Evolutionary conservation across 495 filamentous ascomycete species (phyloP).

Genomic region (Penicillium coffeae): DNA sequence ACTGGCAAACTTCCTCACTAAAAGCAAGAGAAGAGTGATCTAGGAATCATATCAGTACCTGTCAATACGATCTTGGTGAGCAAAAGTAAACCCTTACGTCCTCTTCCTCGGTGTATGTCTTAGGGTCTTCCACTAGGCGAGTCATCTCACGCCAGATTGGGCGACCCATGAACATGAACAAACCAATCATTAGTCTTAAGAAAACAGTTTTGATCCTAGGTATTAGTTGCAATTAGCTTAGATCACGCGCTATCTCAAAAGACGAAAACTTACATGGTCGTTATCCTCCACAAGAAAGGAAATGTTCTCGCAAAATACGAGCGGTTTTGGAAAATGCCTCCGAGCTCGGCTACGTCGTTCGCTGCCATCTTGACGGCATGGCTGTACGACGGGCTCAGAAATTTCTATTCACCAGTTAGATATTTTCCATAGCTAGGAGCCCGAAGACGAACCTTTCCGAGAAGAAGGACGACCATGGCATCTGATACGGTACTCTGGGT

Average conservation of each 20-base stretch:
- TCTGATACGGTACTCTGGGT: not conserved
- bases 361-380: not conserved
- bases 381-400: not conserved
- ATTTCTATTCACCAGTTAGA: not conserved
- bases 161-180: not conserved
- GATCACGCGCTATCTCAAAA: too few relatives aligned
- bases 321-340: not conserved
- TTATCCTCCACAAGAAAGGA: not conserved
- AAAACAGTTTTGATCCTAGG: not conserved
- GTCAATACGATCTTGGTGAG: not conserved
- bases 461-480: not conserved
- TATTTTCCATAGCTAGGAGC: not conserved
- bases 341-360: not conserved
- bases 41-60: not conserved
- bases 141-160: not conserved
- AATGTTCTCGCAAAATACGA: not conserved
- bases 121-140: not conserved
- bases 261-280: not conserved
- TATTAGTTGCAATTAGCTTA: not conserved
- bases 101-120: not conserved
- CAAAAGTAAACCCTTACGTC: not conserved
- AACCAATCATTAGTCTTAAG: not conserved
- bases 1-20: not conserved
- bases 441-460: not conserved
- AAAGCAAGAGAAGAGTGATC: not conserved